Evolutionary conservation across 495 filamentous ascomycete genomes (phyloP).

Genomic region (Coniosporium apollinis): DNA sequence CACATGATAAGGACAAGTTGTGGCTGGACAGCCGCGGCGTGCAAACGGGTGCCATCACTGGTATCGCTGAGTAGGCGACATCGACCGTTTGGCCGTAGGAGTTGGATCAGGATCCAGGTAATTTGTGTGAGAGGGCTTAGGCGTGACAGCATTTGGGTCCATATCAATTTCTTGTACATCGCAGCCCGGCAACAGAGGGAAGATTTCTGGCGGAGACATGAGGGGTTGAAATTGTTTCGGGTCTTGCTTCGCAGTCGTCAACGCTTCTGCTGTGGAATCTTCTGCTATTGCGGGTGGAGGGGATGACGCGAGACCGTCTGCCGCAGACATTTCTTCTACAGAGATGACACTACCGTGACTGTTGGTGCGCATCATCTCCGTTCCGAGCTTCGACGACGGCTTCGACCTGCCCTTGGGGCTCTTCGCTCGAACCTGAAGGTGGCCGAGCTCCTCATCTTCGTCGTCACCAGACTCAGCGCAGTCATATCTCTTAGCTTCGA

Average conservation of each 20-base stretch:
- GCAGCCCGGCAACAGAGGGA: conserved; percentile 20
- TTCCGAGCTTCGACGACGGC: conserved; percentile 61
- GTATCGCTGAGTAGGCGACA: no score
- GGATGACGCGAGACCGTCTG: conserved; percentile 11
- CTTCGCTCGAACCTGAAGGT: conserved; percentile 35
- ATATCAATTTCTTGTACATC: conserved; percentile 25
- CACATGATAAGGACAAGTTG: no score
- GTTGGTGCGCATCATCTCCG: conserved; percentile 93
- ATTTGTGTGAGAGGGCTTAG: no score
- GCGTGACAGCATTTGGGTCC: conserved; percentile 12
- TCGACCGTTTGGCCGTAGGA: no score
- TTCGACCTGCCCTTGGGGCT: conserved; percentile 33
- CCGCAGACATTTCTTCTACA: conserved; percentile 18
- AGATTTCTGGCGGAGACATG: conserved; percentile 28
- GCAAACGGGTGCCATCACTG: no score
- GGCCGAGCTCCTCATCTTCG: conserved; percentile 77
- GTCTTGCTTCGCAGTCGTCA: conserved; percentile 12
- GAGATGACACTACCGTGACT: conserved; percentile 68
- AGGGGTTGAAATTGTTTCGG: conserved; percentile 11
- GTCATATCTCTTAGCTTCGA: conserved; percentile 60
- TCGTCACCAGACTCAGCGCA: conserved; percentile 79
- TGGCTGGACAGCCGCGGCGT: no score
- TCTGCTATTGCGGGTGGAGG: conserved; percentile 16
- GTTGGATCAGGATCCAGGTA: no score
- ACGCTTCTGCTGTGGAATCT: conserved; percentile 14